Base-by-base conservation (phyloP, 1,284 basidiomycete species). In the Boletellus dicymbophilus region DNA sequence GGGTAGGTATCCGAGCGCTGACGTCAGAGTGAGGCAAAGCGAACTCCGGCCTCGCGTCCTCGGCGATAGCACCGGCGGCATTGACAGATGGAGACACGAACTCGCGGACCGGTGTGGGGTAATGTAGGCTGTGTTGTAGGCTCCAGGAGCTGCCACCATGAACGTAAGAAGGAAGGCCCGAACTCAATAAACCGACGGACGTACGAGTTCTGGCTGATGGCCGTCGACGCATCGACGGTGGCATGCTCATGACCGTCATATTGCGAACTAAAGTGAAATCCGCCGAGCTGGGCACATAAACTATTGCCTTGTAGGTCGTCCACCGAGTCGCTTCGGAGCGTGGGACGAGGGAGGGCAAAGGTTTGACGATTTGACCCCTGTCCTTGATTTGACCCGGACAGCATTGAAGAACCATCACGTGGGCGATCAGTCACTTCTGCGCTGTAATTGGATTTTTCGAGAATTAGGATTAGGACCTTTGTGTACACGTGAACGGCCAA, bases 121-220 rank as follows among this genome's bases (percentile, higher is more conserved):
- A 58, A 43, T 52, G 61, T 34, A 59, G 48, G 53, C 51, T 44
- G 55, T 55, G 65, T 41, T 37, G 62, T 47, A 62, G 53, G 44
- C 31, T 44, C 54, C 59, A 62, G 40, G 61, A 46, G 52, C 65
- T 65, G 63, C 62, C 59, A 60, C 51, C 43, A 10, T 26, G 23
- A 44, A 62, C 61, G 62, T 67, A 57, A 66, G 63, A 12, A 51
- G 37, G 36, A 52, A 46, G 46, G 42, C 20, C 52, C 44, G 46
- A 39, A 38, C n/a, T 41, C 44, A 30, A 51, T 31, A 27, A 18
- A 43, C 31, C 40, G 58, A 52, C 42, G 52, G 39, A 56, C 62
- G 47, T 67, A 65, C 62, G 57, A 30, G 37, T 58, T 54, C 46
- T 57, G 62, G 7, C 21, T 63, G 57, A 62, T 63, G 52, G 62